A percentile compares a stretch with the other conserved stretches of the same genome.
phyloP scores from a whole-genome alignment of 208 protist genomes.

The Crithidia sp. region DNA sequence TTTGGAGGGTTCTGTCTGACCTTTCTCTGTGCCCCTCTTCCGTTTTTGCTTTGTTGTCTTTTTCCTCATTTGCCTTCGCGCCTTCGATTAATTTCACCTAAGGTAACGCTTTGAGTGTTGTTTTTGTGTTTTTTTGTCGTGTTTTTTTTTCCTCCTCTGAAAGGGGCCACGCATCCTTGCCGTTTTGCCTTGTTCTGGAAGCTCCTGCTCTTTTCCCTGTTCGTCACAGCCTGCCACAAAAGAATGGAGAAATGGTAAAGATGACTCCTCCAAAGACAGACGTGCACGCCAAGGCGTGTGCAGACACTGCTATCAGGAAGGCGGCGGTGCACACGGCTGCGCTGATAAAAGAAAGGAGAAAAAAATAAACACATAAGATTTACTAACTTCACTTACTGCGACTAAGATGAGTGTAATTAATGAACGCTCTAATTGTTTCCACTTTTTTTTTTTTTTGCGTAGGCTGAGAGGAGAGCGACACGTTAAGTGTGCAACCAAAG shows the following conservation, averaged over 20 bases:
- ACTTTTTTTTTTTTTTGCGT: not conserved
- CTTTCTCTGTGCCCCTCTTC: not conserved
- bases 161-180: not conserved
- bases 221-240: not conserved
- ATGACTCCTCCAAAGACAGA: not conserved
- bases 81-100: not conserved
- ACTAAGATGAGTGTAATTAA: conserved; percentile 26
- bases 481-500: no score
- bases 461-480: no score
- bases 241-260: not conserved
- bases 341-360: no score
- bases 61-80: not conserved
- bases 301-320: not conserved
- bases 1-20: not conserved
- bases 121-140: not conserved
- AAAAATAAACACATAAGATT: not conserved
- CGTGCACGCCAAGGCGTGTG: not conserved
- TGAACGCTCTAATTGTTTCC: not conserved
- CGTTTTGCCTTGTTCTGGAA: not conserved
- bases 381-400: conserved; percentile 14
- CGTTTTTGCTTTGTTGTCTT: not conserved
- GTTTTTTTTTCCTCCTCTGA: not conserved
- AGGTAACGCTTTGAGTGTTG: not conserved
- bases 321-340: not conserved
- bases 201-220: not conserved